phyloP scores from a whole-genome alignment of 2,329 filamentous ascomycete species.

The Albifimbria verrucaria region DNA sequence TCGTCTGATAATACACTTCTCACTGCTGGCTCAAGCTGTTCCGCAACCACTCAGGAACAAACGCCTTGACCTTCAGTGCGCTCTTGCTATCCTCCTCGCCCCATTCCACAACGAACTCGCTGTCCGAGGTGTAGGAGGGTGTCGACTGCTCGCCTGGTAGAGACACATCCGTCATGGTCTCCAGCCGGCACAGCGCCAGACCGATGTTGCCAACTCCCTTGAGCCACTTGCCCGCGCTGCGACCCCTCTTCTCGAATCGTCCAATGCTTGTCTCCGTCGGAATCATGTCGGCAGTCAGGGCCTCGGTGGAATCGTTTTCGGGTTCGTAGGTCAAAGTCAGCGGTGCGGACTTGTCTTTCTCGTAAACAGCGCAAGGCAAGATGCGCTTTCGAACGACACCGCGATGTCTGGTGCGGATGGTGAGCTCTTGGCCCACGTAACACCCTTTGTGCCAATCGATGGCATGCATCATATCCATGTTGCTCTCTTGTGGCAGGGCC shows the following conservation, averaged over 20 bases:
- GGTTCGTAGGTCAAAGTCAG: constrained; percentile 45
- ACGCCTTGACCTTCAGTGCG: constrained; percentile 64
- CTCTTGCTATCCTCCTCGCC: constrained; percentile 36
- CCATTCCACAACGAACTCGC: constrained; percentile 60
- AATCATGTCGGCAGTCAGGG: constrained; percentile 30
- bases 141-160: constrained; percentile 66
- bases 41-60: constrained; percentile 76
- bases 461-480: constrained; percentile 80
- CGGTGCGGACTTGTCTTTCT: constrained; percentile 34
- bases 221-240: constrained; percentile 79
- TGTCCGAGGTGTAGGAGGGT: constrained; percentile 57
- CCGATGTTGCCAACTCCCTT: constrained; percentile 80
- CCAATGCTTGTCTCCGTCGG: constrained; percentile 47
- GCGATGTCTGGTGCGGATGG: constrained; percentile 90
- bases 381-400: constrained; percentile 91
- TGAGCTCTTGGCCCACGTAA: constrained; percentile 95
- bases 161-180: constrained; percentile 81
- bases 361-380: constrained; percentile 74
- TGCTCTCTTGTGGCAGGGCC: constrained; percentile 82
- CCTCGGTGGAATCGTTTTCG: constrained; percentile 19
- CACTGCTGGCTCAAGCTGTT: constrained; percentile 15
- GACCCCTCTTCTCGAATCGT: constrained; percentile 53
- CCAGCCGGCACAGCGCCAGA: constrained; percentile 79
- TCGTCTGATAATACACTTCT: neutral
- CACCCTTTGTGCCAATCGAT: constrained; percentile 96